These are phyloP conservation scores for Centaurea solstitialis DNA, from an alignment of 129 eudicot genomes.

Conservation along the genomic window DNA sequence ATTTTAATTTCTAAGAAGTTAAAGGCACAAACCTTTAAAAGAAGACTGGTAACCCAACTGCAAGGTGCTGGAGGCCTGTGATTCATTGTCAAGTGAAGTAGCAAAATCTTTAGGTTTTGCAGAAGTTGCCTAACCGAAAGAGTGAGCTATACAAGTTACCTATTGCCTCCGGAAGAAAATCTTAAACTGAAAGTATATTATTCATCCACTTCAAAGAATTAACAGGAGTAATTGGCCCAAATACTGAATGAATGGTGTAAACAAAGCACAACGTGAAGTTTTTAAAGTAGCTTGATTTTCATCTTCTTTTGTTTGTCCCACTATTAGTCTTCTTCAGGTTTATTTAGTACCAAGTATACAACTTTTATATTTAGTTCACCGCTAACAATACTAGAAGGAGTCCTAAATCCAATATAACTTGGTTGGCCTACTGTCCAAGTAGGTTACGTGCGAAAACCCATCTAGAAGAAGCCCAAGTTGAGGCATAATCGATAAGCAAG, in stretches of 20 bases:
- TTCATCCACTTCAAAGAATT: neutral
- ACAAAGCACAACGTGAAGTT: neutral
- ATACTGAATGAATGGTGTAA: neutral
- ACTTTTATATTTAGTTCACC: neutral
- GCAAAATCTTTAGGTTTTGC: slow-evolving; percentile 48
- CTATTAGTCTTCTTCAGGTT: neutral
- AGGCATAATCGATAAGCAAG: neutral
- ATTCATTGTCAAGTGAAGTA: slow-evolving; percentile 48
- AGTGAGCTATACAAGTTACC: slow-evolving; percentile 26
- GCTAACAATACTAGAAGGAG: neutral
- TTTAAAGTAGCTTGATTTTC: neutral
- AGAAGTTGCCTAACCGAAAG: slow-evolving; percentile 46
- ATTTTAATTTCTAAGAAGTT: slow-evolving; percentile 5
- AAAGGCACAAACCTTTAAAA: slow-evolving; percentile 51
- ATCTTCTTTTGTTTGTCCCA: neutral
- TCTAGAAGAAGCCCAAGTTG: neutral
- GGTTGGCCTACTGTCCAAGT: neutral
- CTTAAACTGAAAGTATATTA: neutral
- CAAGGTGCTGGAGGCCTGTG: slow-evolving; percentile 60
- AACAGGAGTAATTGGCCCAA: neutral
- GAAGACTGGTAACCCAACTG: slow-evolving; percentile 56
- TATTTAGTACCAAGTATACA: neutral
- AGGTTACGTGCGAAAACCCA: neutral
- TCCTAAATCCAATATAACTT: neutral
- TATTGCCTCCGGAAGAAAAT: slow-evolving; percentile 2